These are phyloP conservation scores for Cryptomeria japonica DNA, from an alignment of 75 land plant species.

Conservation along the genomic window DNA sequence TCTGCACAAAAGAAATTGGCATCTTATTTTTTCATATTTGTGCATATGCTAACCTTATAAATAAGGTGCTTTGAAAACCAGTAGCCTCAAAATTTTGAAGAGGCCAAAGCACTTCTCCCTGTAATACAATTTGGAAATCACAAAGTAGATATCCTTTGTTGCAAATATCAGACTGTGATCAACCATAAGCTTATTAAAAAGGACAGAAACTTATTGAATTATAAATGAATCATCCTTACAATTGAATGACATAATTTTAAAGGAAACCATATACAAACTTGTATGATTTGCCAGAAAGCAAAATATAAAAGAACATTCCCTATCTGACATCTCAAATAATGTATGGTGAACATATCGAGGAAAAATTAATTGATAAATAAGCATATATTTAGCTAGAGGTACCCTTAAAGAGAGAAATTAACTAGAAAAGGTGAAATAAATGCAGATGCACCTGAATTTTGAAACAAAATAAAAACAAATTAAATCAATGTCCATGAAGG, in stretches of 20 bases:
- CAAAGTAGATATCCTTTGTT: neutral
- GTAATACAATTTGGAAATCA: neutral
- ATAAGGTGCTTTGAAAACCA: neutral
- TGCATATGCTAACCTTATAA: neutral
- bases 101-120: neutral
- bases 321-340: neutral
- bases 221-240: neutral
- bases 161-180: neutral
- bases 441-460: too few relatives aligned
- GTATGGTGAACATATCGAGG: neutral
- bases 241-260: neutral
- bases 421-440: too few relatives aligned
- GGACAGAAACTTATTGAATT: neutral
- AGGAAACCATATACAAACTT: neutral
- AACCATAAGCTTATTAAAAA: neutral
- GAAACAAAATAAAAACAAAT: too few relatives aligned
- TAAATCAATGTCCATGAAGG: too few relatives aligned
- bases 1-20: constrained; percentile 14
- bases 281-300: neutral
- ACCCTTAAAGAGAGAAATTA: too few relatives aligned
- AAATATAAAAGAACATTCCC: neutral
- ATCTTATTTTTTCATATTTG: neutral
- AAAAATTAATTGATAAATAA: too few relatives aligned
- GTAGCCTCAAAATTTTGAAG: neutral
- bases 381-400: neutral